Base-by-base conservation (phyloP, 495 filamentous ascomycete genomes). In the Parathielavia appendiculata region DNA sequence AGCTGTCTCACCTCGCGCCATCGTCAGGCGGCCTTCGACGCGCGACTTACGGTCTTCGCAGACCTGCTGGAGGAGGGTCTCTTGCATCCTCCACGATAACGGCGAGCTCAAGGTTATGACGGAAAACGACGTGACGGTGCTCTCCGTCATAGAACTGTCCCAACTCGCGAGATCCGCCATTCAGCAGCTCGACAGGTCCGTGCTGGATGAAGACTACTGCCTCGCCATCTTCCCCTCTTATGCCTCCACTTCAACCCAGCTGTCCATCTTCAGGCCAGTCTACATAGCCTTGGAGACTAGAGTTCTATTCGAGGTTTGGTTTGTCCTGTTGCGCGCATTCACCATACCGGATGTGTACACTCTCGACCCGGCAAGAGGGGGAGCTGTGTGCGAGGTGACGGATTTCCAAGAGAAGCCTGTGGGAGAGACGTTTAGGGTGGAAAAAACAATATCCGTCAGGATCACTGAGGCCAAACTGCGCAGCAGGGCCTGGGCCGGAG, bases 251-350 rank as follows among this genome's bases (percentile, higher is more conserved):
- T 80, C 82, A 9, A 83, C 79, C 7, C 75, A 82, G 53, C 70
- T 89, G 36, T 83, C 82, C 32, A 79, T 89, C 40, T 76, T 86
- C 54, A 78, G 84, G 20, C 88, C 89, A 16, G 81, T 91, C 6
- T 97, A 96, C 71, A 81, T 99, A 26, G 84, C 88, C 16, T 71
- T 97, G 16, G 95, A 97, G 62, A 91, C 84, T 19, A 81, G 95
- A 19, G 86, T 96, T 1, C 75, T 93, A 8, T 96, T 93, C 66
- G 93, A 99, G 66, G 95, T 96, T 13, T 97, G 93, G 95, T 92
- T 96, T 67, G 93, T 96, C 9, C 79, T 99, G 26, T 67, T 99
- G 26, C 83, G 92, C 58, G 91, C 93, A 1, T 97, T 97, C 66
- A 89, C 93, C 1, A 88, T 95, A 49, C 95, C 95, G 10, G 92